Conservation (phyloP, 768 basidiomycete genomes). For the Hemileccinum rubropunctum region DNA sequence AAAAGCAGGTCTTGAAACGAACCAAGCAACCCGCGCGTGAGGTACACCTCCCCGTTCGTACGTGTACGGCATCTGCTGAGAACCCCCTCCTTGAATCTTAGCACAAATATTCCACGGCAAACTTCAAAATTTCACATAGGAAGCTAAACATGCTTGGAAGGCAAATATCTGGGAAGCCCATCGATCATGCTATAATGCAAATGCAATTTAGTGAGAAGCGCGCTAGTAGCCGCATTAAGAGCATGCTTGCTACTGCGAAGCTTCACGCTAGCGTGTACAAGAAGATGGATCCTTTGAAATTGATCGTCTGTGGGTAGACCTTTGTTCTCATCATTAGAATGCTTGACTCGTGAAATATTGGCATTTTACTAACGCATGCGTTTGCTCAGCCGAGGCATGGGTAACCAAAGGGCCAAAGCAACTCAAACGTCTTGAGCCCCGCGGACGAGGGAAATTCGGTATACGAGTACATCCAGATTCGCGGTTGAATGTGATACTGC, state of each 20-base stretch:
- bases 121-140: conserved; percentile 91
- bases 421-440: conserved; percentile 70
- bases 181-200: conserved; percentile 93
- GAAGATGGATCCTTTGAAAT: conserved; percentile 62
- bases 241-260: conserved; percentile 83
- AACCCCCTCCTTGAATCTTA: conserved; percentile 30
- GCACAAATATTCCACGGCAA: conserved; percentile 92
- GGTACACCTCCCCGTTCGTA: conserved; percentile 14
- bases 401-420: conserved; percentile 77
- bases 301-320: conserved; percentile 73
- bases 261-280: conserved; percentile 82
- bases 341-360: too few species aligned
- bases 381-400: conserved; percentile 80
- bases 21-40: conserved; percentile 29
- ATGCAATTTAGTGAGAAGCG: conserved; percentile 97
- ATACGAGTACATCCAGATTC: conserved; percentile 75
- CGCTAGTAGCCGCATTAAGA: conserved; percentile 80
- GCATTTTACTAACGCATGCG: conserved; percentile 1
- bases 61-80: neutral
- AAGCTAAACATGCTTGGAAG: conserved; percentile 88
- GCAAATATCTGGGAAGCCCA: conserved; percentile 87
- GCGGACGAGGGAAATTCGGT: conserved; percentile 80
- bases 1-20: conserved; percentile 8
- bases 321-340: neutral
- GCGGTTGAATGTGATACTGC: conserved; percentile 70